Evolutionary conservation across 169 alveolate genomes (phyloP).

Genomic region (Eimeria acervulina): DNA sequence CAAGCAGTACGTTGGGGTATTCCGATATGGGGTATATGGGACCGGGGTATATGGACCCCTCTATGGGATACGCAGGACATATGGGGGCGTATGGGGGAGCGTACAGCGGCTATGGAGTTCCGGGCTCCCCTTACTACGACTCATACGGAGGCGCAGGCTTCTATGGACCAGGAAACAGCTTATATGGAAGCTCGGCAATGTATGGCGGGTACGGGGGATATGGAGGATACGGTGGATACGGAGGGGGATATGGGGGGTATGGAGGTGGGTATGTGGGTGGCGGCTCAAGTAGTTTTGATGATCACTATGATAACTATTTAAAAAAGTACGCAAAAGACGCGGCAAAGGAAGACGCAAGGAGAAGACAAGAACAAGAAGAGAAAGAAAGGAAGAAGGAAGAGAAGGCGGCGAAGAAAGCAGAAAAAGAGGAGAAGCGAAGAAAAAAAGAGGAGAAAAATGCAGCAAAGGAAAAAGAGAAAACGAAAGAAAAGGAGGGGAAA

Average conservation of each 20-base stretch:
- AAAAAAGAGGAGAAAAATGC: background rate
- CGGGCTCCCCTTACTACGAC: background rate
- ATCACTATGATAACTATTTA: background rate
- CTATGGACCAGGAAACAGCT: background rate
- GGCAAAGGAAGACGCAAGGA: constrained; percentile 22
- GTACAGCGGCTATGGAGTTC: background rate
- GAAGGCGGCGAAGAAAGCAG: background rate
- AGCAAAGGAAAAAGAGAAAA: background rate
- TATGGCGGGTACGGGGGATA: background rate
- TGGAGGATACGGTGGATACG: constrained; percentile 15
- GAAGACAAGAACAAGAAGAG: background rate
- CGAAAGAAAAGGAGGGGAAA: constrained; percentile 5
- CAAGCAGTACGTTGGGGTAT: background rate
- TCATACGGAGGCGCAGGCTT: background rate
- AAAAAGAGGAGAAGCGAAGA: background rate
- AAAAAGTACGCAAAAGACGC: constrained; percentile 39
- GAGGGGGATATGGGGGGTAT: constrained; percentile 16
- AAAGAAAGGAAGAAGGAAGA: background rate
- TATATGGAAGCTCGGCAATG: background rate
- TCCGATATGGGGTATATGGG: constrained; percentile 22
- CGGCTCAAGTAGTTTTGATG: background rate
- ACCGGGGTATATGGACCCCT: background rate
- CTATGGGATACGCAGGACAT: background rate
- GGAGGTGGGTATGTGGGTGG: constrained; percentile 10
- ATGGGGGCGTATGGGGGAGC: constrained; percentile 25